phyloP scores from a whole-genome alignment of 441 rosid genomes.

The Theobroma grandiflorum region DNA sequence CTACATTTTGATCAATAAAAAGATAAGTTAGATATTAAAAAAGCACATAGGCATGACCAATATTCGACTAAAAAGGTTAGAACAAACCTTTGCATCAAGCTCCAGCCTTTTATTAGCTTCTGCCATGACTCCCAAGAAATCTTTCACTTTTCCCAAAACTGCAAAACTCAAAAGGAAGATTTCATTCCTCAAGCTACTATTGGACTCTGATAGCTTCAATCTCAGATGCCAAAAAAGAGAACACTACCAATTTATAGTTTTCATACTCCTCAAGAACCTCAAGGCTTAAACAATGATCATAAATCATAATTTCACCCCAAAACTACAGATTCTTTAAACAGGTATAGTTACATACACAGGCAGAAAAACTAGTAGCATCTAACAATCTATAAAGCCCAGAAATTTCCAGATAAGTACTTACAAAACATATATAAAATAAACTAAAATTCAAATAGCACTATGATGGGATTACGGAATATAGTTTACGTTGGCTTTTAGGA shows the following conservation, averaged over 20 bases:
- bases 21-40: neutral
- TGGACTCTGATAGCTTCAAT: neutral
- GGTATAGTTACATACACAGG: neutral
- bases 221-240: neutral
- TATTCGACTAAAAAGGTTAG: neutral
- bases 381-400: neutral
- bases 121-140: slow-evolving; percentile 70
- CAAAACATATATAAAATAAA: neutral
- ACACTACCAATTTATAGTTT: neutral
- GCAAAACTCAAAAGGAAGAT: slow-evolving; percentile 23
- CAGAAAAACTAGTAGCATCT: neutral
- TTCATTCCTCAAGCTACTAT: slow-evolving; percentile 3
- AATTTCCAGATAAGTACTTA: neutral
- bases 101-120: slow-evolving; percentile 75
- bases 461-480: neutral
- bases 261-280: neutral
- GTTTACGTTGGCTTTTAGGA: slow-evolving; percentile 62
- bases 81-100: slow-evolving; percentile 60
- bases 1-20: slow-evolving; percentile 34
- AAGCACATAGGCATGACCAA: neutral
- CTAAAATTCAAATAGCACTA: neutral
- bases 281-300: neutral
- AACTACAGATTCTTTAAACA: neutral
- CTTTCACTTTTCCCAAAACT: slow-evolving; percentile 78
- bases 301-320: neutral